Percentiles rank a stretch among this genome's conserved stretches.
These are phyloP conservation scores for Scheffersomyces amazonensis DNA, from an alignment of 805 yeast species.

Conservation along the genomic window DNA sequence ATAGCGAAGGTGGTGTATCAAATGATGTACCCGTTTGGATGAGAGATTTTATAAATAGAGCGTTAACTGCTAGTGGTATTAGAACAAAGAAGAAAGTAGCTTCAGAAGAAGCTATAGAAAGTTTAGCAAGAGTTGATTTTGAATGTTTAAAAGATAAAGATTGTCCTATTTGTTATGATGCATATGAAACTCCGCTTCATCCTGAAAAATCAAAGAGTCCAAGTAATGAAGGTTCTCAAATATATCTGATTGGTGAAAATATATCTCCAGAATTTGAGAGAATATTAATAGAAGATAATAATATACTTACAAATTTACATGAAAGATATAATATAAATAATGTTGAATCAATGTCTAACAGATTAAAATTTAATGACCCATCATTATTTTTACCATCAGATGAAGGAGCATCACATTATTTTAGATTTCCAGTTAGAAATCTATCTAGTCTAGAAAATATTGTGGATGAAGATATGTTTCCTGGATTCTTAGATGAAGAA, in stretches of 20 bases:
- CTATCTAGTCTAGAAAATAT: conserved; percentile 15
- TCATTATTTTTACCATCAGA: conserved; percentile 30
- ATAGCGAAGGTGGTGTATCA: conserved; percentile 8
- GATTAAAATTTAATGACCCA: conserved; percentile 25
- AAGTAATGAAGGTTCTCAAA: neutral
- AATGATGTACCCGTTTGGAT: conserved; percentile 30
- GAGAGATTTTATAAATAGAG: conserved; percentile 31
- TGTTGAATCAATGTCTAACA: conserved; percentile 6
- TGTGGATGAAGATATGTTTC: conserved; percentile 21
- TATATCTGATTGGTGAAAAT: neutral
- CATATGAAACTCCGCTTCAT: conserved; percentile 15
- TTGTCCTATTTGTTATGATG: conserved; percentile 43
- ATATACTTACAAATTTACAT: neutral
- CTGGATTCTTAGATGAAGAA: conserved; percentile 20
- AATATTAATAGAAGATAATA: neutral
- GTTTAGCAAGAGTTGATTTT: conserved; percentile 21
- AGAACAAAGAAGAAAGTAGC: conserved; percentile 24
- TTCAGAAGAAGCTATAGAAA: conserved; percentile 37
- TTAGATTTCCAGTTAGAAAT: conserved; percentile 25
- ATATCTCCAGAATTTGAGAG: neutral
- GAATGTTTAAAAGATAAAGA: conserved; percentile 14
- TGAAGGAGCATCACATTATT: conserved; percentile 18
- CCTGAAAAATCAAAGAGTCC: neutral
- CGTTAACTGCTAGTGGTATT: conserved; percentile 28
- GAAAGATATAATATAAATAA: neutral